These are phyloP conservation scores for Raddia guianensis DNA, from an alignment of 176 grass and related monocot species.

Conservation along the genomic window DNA sequence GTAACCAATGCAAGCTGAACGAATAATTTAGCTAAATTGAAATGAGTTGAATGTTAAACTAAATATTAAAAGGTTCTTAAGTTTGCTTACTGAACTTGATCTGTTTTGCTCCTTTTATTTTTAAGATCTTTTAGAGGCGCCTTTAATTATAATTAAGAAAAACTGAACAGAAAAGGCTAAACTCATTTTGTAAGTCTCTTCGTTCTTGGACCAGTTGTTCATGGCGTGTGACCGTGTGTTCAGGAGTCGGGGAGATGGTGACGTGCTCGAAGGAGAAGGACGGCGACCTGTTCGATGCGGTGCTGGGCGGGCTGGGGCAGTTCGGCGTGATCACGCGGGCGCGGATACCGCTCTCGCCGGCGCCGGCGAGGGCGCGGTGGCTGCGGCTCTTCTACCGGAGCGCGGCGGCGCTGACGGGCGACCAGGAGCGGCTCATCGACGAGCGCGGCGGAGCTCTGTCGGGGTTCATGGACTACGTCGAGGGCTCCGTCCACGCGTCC, in stretches of 20 bases:
- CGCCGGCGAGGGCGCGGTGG: constrained; percentile 58
- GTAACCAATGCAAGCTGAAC: too few species aligned
- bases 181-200: too few species aligned
- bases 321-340: constrained; percentile 75
- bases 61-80: too few species aligned
- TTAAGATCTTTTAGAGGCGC: too few species aligned
- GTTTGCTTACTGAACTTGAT: too few species aligned
- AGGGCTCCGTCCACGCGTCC: constrained; percentile 51
- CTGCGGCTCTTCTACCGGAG: constrained; percentile 56
- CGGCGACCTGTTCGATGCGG: constrained; percentile 56
- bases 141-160: too few species aligned
- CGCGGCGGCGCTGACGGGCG: constrained; percentile 34
- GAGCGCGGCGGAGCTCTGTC: background rate
- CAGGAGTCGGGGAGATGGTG: constrained; percentile 49
- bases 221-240: background rate
- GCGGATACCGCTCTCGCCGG: constrained; percentile 50
- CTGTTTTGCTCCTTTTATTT: too few species aligned
- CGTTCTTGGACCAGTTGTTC: too few species aligned
- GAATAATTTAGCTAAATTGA: too few species aligned
- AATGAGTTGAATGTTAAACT: too few species aligned
- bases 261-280: constrained; percentile 54
- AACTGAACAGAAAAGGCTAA: too few species aligned
- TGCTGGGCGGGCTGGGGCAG: constrained; percentile 72
- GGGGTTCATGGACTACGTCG: constrained; percentile 64
- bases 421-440: constrained; percentile 59